Evolutionary conservation across 768 basidiomycete genomes (phyloP).

Genomic region (Trametes gibbosa): DNA sequence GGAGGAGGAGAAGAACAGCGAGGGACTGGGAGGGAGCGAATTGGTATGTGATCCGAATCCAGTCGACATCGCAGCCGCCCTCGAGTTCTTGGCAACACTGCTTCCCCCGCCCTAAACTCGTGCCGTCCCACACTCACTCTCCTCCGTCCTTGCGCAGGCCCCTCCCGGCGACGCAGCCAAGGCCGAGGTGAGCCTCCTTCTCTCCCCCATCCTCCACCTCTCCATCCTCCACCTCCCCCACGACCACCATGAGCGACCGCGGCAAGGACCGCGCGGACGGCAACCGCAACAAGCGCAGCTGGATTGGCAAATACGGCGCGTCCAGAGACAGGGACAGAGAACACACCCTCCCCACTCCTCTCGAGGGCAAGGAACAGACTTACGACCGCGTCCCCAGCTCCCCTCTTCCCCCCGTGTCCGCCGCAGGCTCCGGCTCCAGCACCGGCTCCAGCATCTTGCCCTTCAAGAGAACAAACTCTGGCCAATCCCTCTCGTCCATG

Average conservation of each 20-base stretch:
- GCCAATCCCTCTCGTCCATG: constrained; percentile 27
- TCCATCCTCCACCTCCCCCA: background rate
- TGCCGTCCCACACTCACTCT: background rate
- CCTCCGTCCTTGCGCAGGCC: constrained; percentile 22
- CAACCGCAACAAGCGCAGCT: constrained; percentile 27
- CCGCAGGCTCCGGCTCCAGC: constrained; percentile 16
- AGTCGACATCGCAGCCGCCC: background rate
- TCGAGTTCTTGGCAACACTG: constrained; percentile 18
- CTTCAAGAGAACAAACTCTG: constrained; percentile 26
- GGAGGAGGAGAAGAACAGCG: constrained; percentile 13
- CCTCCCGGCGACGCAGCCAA: constrained; percentile 22
- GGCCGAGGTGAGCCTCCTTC: constrained; percentile 29
- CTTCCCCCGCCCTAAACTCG: constrained; percentile 2
- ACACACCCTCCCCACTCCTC: constrained; percentile 26
- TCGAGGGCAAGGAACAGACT: constrained; percentile 33
- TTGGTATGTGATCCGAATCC: constrained; percentile 9
- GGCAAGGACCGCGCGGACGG: constrained; percentile 20
- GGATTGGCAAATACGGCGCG: constrained; percentile 28
- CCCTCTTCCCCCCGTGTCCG: constrained; percentile 20
- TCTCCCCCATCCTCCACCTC: constrained; percentile 5
- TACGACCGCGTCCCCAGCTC: constrained; percentile 25
- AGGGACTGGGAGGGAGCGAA: constrained; percentile 12
- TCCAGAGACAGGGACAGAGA: constrained; percentile 27
- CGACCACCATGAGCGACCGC: constrained; percentile 24
- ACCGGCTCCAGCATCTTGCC: constrained; percentile 16